Base-by-base conservation (phyloP, 176 grass and related monocot species). In the Oryza coarctata region DNA sequence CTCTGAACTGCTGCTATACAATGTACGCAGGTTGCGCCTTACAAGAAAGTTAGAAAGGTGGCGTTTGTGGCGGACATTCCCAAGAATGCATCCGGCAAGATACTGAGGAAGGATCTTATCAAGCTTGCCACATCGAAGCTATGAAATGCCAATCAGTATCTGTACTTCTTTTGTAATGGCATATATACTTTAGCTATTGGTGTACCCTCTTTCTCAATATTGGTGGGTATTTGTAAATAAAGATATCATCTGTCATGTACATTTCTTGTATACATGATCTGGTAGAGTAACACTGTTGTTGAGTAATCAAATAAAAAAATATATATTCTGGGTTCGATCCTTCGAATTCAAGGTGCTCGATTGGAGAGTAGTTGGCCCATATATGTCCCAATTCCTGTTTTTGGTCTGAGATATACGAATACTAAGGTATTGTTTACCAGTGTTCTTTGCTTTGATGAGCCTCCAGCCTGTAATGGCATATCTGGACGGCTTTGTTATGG, bases 21-120 rank as follows among this genome's bases (percentile, higher is more conserved):
- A 68, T 18, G n/a, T 55, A 80, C 29, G 49, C 70, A 95, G 96
- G 93, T 99, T 18, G 96, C 93, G 3, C 90, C 96, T 65, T 98
- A 98, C 33, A 98, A 98, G 92, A 94, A 94, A 74, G 82, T 98
- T 36, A 89, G 92, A 69, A 91, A 85, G 77, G 96, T 93, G 5
- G 93, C 93, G 0, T 99, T 99, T 30, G 87, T 92, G 29, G 82
- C 79, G 0, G 81, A 87, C 8, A 88, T 99, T 65, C 96, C 96
- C 7, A 99, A 99, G 89, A 99, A 99, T 33, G 90, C 96, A 44
- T 99, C 93, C 6, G 93, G 96, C 57, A 95, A 99, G 80, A 95
- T 99, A 77, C 77, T 95, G 44, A 86, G 95, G 61, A 98, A 99
- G 86, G 96, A 99, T 80, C 96, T 95, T 63, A 89, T 98, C 58